phyloP scores from a whole-genome alignment of 2,329 filamentous ascomycete genomes.

The Cercospora nicotianae region DNA sequence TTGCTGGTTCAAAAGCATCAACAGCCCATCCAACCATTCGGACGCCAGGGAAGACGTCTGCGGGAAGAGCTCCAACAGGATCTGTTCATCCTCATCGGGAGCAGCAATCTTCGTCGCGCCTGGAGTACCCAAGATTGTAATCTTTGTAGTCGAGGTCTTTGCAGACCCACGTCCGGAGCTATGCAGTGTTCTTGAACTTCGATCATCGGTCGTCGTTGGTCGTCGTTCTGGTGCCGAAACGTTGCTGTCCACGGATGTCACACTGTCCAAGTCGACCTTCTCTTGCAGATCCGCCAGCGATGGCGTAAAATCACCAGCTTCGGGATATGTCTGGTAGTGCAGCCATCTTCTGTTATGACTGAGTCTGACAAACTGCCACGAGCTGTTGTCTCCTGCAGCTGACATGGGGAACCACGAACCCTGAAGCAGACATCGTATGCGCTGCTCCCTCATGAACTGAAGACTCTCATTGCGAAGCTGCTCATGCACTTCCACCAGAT shows the following conservation, averaged over 20 bases:
- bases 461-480: slow-evolving; percentile 87
- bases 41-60: slow-evolving; percentile 78
- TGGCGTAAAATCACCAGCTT: slow-evolving; percentile 56
- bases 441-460: slow-evolving; percentile 96
- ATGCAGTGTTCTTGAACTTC: slow-evolving; percentile 31
- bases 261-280: slow-evolving; percentile 81
- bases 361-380: slow-evolving; percentile 80
- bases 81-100: slow-evolving; percentile 55
- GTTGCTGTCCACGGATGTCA: slow-evolving; percentile 93
- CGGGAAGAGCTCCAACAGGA: slow-evolving; percentile 81
- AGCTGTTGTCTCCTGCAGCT: slow-evolving; percentile 21
- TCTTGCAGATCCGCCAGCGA: slow-evolving; percentile 71
- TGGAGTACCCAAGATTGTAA: slow-evolving; percentile 74
- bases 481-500: slow-evolving; percentile 84
- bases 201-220: slow-evolving; percentile 49
- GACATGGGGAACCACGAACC: slow-evolving; percentile 82
- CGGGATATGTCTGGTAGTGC: slow-evolving; percentile 83
- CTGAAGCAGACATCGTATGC: slow-evolving; percentile 82
- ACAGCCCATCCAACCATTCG: slow-evolving; percentile 92
- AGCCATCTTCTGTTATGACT: slow-evolving; percentile 89
- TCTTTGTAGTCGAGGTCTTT: slow-evolving; percentile 66
- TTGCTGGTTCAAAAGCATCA: slow-evolving; percentile 92
- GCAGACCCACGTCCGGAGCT: slow-evolving; percentile 21
- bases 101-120: background rate
- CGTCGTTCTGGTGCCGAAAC: slow-evolving; percentile 66